phyloP scores from a whole-genome alignment of 768 basidiomycete species.

The Ephemerocybe angulata region DNA sequence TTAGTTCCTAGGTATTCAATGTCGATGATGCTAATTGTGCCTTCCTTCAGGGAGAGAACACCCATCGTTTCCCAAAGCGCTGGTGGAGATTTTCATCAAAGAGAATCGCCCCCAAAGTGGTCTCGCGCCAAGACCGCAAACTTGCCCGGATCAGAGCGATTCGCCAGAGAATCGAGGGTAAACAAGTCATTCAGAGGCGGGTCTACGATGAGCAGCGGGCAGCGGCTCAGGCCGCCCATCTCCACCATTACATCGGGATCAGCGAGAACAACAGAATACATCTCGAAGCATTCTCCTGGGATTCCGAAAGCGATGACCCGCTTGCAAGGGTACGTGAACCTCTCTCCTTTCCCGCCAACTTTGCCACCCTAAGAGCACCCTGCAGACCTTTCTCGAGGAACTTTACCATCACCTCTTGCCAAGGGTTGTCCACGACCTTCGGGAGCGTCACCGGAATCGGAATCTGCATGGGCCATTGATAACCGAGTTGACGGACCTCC shows the following conservation, averaged over 20 bases:
- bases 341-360: background rate
- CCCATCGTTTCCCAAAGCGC: background rate
- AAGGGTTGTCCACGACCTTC: background rate
- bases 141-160: background rate
- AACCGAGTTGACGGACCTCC: background rate
- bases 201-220: background rate
- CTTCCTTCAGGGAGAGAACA: background rate
- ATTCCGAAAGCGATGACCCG: background rate
- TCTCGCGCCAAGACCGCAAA: background rate
- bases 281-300: background rate
- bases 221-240: background rate
- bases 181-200: background rate
- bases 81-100: background rate
- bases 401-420: constrained; percentile 3
- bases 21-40: constrained; percentile 14
- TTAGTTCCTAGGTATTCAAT: too few relatives aligned
- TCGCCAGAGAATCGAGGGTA: background rate
- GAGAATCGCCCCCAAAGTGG: background rate
- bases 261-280: background rate
- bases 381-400: constrained; percentile 25
- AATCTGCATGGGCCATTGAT: too few relatives aligned
- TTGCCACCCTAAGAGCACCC: background rate
- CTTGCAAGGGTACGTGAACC: background rate
- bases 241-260: background rate
- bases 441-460: background rate